These are phyloP conservation scores for Ophiognomonia clavigignenti-juglandacearum DNA, from an alignment of 2,329 filamentous ascomycete species.

Conservation along the genomic window DNA sequence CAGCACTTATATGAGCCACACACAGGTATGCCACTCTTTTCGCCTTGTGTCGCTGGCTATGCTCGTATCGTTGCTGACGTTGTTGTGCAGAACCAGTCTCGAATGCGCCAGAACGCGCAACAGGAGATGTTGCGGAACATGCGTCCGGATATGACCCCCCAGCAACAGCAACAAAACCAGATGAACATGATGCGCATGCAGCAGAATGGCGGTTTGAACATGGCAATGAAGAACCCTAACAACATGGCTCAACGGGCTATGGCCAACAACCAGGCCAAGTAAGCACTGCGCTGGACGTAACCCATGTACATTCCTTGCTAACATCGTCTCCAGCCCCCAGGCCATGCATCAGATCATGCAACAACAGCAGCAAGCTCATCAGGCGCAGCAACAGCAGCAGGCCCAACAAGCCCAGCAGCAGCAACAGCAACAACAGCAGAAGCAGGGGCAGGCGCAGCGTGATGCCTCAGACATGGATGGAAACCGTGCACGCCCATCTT, in stretches of 20 bases:
- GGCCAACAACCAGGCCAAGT: slow-evolving; percentile 73
- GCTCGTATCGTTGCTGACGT: slow-evolving; percentile 20
- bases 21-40: slow-evolving; percentile 58
- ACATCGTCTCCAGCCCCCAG: slow-evolving; percentile 49
- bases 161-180: slow-evolving; percentile 50
- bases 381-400: slow-evolving; percentile 59
- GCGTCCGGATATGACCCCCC: slow-evolving; percentile 53
- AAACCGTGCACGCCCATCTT: slow-evolving; percentile 74
- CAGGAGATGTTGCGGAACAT: slow-evolving; percentile 73
- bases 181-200: slow-evolving; percentile 66
- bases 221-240: slow-evolving; percentile 55
- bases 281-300: slow-evolving; percentile 28
- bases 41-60: slow-evolving; percentile 5
- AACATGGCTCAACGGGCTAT: slow-evolving; percentile 70
- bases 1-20: slow-evolving; percentile 73
- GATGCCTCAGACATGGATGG: slow-evolving; percentile 85
- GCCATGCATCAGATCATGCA: slow-evolving; percentile 59
- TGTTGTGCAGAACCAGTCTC: slow-evolving; percentile 54
- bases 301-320: neutral
- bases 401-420: slow-evolving; percentile 65
- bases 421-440: slow-evolving; percentile 64
- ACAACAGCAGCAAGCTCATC: slow-evolving; percentile 63
- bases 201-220: slow-evolving; percentile 55
- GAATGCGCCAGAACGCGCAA: slow-evolving; percentile 69
- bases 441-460: slow-evolving; percentile 70